Conservation (phyloP, 306 rosid species). For the Cucurbita moschata region DNA sequence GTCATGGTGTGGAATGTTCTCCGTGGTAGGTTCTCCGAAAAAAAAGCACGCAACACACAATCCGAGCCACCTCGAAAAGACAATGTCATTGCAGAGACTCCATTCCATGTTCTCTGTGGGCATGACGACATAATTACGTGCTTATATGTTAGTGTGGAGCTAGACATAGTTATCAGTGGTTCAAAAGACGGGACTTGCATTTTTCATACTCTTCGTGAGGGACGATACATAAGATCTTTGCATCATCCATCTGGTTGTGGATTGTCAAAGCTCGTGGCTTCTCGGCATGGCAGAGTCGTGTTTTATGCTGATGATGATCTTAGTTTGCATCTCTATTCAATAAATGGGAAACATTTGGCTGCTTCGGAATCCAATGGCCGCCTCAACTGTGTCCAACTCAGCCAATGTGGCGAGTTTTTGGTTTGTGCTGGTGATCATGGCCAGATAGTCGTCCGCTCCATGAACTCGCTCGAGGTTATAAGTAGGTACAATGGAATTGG, state of each 20-base stretch:
- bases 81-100: conserved; percentile 69
- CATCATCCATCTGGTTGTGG: conserved; percentile 77
- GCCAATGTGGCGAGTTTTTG: conserved; percentile 82
- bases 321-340: conserved; percentile 80
- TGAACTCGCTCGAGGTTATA: conserved; percentile 78
- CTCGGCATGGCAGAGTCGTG: conserved; percentile 69
- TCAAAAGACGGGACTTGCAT: conserved; percentile 95
- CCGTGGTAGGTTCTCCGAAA: conserved; percentile 59
- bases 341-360: conserved; percentile 91
- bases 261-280: conserved; percentile 75
- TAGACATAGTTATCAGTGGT: conserved; percentile 92
- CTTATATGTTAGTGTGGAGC: conserved; percentile 73
- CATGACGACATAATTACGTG: conserved; percentile 91
- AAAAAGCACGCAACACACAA: conserved; percentile 53
- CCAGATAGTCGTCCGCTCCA: conserved; percentile 83
- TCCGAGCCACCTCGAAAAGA: conserved; percentile 70
- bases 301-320: conserved; percentile 93
- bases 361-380: conserved; percentile 89
- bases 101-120: conserved; percentile 86
- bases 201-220: conserved; percentile 83
- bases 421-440: conserved; percentile 96
- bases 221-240: conserved; percentile 85
- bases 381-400: conserved; percentile 67
- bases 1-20: conserved; percentile 94
- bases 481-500: conserved; percentile 71